Evolutionary conservation across 495 filamentous ascomycete genomes (phyloP), one percentile per base, ranked within the genome.

Genomic region (Aspergillus diversus): DNA sequence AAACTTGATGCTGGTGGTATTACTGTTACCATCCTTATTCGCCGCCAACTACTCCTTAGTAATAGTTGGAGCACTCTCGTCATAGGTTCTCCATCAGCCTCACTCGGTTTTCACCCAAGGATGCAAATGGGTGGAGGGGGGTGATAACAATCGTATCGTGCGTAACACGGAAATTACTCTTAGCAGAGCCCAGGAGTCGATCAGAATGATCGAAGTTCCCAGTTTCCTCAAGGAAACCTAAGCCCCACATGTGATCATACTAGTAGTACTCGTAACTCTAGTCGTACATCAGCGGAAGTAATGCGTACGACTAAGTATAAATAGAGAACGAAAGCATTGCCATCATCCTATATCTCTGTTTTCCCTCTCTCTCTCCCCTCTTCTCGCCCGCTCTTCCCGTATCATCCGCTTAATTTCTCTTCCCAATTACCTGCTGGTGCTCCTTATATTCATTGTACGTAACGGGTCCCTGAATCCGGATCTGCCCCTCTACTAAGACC

Each of bases 211-310:
- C 21, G 21, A 27, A 27, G 21, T 27, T 27, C 21, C 21, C 21
- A 27, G 1, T 27, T 27, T 43, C 21, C 39, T 12, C 46, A 33
- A 15, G 31, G 21, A 27, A 27, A 27, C 21, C 21, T 27, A 43
- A 43, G 11, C 62, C 60, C 64, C 65, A 67, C 65, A 67, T 67
- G 65, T 67, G 65, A 67, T 65, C 42, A 31, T 59, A n/a, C n/a
- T n/a, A n/a, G n/a, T n/a, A n/a, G n/a, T n/a, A n/a, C n/a, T n/a
- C n/a, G n/a, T n/a, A 27, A 27, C 21, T 56, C 33, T 7, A 43
- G 39, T 43, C 39, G 2, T 27, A 27, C 21, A 27, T 2, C 21
- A 2, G 21, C 21, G 21, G 21, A 27, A 27, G 12, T 43, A 43
- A n/a, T 9, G 39, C n/a, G 39, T 43, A 50, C 47, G 21, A 27